Evolutionary conservation across 306 rosid genomes (phyloP).

Genomic region (Corylus heterophylla): DNA sequence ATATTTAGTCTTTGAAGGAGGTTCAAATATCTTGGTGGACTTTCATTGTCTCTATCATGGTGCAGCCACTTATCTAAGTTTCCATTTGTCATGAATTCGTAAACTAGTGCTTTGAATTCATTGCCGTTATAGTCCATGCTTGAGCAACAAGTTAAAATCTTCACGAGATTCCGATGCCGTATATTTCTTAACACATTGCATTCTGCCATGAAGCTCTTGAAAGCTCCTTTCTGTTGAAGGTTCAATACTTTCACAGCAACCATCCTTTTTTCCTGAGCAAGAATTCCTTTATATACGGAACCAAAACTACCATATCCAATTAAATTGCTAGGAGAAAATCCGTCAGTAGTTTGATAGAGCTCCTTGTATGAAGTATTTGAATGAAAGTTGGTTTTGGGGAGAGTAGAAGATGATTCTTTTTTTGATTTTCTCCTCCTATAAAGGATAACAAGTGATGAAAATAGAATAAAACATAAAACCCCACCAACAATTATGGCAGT

Average conservation of each 20-base stretch:
- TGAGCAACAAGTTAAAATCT: no score
- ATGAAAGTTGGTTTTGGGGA: no score
- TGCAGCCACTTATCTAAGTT: conserved; percentile 38
- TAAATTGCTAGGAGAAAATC: conserved; percentile 23
- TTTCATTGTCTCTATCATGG: background rate
- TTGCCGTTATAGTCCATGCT: conserved; percentile 22
- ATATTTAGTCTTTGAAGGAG: conserved; percentile 31
- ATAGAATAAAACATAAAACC: no score
- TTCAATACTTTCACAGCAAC: conserved; percentile 8
- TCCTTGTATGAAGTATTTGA: conserved; percentile 6
- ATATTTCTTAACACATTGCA: no score
- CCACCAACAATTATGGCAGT: no score
- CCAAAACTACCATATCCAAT: conserved; percentile 25
- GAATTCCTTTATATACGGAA: conserved; percentile 25
- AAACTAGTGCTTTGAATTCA: conserved; percentile 40
- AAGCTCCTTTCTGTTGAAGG: background rate
- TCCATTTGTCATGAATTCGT: conserved; percentile 31
- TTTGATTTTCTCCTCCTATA: no score
- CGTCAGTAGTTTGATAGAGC: conserved; percentile 17
- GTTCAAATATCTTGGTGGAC: background rate
- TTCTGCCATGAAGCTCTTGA: no score
- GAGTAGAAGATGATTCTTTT: no score
- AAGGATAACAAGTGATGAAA: no score
- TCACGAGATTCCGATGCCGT: no score
- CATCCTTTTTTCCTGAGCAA: conserved; percentile 10